These are phyloP conservation scores for Farysia itapuensis DNA, from an alignment of 1,284 basidiomycete genomes.

Conservation along the genomic window DNA sequence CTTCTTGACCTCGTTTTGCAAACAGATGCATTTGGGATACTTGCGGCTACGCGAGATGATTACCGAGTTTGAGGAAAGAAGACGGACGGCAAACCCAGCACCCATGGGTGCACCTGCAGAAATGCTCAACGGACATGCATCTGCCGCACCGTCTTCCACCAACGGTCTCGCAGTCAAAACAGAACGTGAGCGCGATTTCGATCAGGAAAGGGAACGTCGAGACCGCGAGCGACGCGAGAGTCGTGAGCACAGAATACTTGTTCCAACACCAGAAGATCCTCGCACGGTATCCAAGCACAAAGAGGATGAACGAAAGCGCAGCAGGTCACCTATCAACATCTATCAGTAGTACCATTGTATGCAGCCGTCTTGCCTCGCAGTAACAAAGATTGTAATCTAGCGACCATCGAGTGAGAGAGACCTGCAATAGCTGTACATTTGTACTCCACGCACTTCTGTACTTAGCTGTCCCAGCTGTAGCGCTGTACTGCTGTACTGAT, in stretches of 20 bases:
- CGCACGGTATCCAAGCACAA: slow-evolving; percentile 5
- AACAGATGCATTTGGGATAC: slow-evolving; percentile 96
- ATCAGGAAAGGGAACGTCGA: slow-evolving; percentile 26
- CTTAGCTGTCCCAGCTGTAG: too few relatives aligned
- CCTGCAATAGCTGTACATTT: too few relatives aligned
- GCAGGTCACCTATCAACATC: slow-evolving; percentile 17
- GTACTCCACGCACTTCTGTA: too few relatives aligned
- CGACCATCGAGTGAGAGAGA: too few relatives aligned
- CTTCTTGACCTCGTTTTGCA: slow-evolving; percentile 2
- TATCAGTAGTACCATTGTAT: too few relatives aligned
- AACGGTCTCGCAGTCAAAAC: background rate
- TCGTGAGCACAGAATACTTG: slow-evolving; percentile 21
- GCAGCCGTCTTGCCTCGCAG: too few relatives aligned
- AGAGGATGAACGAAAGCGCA: slow-evolving; percentile 35
- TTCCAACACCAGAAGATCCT: slow-evolving; percentile 1
- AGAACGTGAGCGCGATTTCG: slow-evolving; percentile 37
- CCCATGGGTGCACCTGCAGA: slow-evolving; percentile 16
- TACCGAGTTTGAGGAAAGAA: slow-evolving; percentile 65
- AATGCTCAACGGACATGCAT: slow-evolving; percentile 1
- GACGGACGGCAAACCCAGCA: slow-evolving; percentile 22
- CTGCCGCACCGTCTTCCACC: slow-evolving; percentile 4
- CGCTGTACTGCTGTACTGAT: too few relatives aligned
- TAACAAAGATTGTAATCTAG: too few relatives aligned
- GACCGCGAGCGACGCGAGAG: slow-evolving; percentile 37
- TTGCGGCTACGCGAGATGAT: slow-evolving; percentile 95